Percentiles rank a stretch among this genome's conserved stretches.
Conservation (phyloP, 306 rosid genomes). For the Quercus ilex region DNA sequence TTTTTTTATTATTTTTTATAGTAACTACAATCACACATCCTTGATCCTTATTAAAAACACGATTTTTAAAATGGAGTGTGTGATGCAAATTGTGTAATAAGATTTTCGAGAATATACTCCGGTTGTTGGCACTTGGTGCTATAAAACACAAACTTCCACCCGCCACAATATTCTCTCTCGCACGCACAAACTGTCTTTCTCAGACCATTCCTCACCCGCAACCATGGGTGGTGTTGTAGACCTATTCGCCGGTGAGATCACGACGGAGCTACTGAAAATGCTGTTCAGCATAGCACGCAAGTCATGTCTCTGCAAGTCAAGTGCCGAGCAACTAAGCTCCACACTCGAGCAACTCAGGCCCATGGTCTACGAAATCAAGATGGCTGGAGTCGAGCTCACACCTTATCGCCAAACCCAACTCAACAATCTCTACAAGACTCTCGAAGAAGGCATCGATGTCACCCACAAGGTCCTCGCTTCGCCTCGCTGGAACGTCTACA, state of each 20-base stretch:
- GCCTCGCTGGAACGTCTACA: slow-evolving; percentile 73
- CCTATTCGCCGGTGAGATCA: slow-evolving; percentile 81
- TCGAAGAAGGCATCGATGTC: slow-evolving; percentile 57
- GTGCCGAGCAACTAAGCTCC: slow-evolving; percentile 48
- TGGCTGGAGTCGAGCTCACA: slow-evolving; percentile 74
- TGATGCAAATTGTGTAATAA: too few species aligned
- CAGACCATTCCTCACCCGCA: background rate
- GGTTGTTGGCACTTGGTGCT: too few species aligned
- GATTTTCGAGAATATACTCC: too few species aligned
- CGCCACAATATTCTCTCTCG: background rate
- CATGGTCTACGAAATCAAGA: slow-evolving; percentile 65
- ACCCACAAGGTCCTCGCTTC: slow-evolving; percentile 51
- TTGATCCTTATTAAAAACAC: too few species aligned
- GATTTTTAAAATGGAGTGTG: too few species aligned
- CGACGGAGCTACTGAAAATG: slow-evolving; percentile 66
- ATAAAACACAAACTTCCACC: background rate
- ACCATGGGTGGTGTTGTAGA: slow-evolving; percentile 61
- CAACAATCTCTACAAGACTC: slow-evolving; percentile 56
- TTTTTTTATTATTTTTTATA: too few species aligned
- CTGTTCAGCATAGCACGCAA: slow-evolving; percentile 43
- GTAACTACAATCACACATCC: too few species aligned
- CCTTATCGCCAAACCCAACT: slow-evolving; percentile 56
- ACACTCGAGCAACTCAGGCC: slow-evolving; percentile 43
- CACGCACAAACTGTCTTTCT: background rate
- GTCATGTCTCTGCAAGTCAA: slow-evolving; percentile 49